Evolutionary conservation across 2,329 filamentous ascomycete genomes (phyloP).

Genomic region (Daldinia sp.): DNA sequence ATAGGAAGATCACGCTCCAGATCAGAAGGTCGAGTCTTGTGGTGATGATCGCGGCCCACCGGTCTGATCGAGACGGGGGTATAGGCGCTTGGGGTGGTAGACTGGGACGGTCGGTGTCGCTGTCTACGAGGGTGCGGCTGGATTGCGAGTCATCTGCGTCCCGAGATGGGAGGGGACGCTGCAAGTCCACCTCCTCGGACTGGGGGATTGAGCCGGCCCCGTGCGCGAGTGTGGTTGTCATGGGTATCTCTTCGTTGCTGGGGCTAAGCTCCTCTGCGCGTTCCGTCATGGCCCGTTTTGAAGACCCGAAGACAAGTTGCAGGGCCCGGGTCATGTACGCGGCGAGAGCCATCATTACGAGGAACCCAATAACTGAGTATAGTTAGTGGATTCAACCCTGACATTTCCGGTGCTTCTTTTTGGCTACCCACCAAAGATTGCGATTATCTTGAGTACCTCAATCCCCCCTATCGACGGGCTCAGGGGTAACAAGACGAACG

Average conservation of each 20-base stretch:
- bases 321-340: constrained; percentile 64
- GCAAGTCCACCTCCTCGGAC: constrained; percentile 27
- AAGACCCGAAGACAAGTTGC: constrained; percentile 59
- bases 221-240: constrained; percentile 42
- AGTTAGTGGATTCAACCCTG: background rate
- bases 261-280: constrained; percentile 60
- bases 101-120: constrained; percentile 15
- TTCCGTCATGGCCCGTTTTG: constrained; percentile 60
- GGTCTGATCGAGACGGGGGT: constrained; percentile 56
- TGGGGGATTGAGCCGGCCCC: constrained; percentile 37
- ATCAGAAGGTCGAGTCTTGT: constrained; percentile 56
- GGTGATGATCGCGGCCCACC: constrained; percentile 59
- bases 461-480: constrained; percentile 61
- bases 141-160: constrained; percentile 10
- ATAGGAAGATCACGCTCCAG: constrained; percentile 56
- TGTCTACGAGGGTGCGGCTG: constrained; percentile 1
- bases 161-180: constrained; percentile 28
- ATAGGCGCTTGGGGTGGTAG: constrained; percentile 52
- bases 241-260: constrained; percentile 58
- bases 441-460: constrained; percentile 67
- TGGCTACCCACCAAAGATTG: constrained; percentile 60
- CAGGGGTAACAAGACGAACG: constrained; percentile 66
- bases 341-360: constrained; percentile 59
- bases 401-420: background rate
- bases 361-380: constrained; percentile 61